Base-by-base conservation (phyloP, 805 yeast genomes). In the Lachancea sp. region DNA sequence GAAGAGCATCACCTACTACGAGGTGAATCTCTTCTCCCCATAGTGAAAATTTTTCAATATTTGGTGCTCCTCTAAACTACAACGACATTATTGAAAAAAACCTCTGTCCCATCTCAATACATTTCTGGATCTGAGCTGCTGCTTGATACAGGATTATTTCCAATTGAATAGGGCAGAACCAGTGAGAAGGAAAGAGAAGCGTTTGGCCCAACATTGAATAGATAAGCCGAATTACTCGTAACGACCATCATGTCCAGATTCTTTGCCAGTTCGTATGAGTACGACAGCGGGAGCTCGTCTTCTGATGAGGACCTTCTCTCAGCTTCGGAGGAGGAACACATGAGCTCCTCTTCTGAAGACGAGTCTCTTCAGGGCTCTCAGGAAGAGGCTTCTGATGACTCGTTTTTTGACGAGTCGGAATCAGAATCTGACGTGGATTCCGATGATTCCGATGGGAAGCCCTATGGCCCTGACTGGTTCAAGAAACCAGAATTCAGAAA, bases 201-300 rank as follows among this genome's bases (percentile, higher is more conserved):
- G 16, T 19, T 32, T 32, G 24, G 26, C 20, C 21, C 26, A 18
- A 32, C 8, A 20, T 32, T 21, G 24, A 7, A 21, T 19, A 32
- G 16, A 13, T 18, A 32, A 22, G 17, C 24, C 24, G 11, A 32
- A 32, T 19, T 21, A 19, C 35, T 32, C 35, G 38, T 31, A 12
- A 8, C n/a, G 63, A 40, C 17, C 16, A 29, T 29, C 47, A 88
- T 88, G 95, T 87, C 97, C 54, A 84, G 95, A 69, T 90, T 92
- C 76, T 92, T 92, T 71, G 78, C 79, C 41, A 67, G 78, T 35
- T 64, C 68, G 44, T 67, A 69, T 44, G 67, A 60, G 25, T 66
- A 69, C 36, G 72, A 68, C 50, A 64, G 69, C 40, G 71, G 65
- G 38, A 61, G 65, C 42, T 68, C 70, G 19, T 63, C 72, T 8